Conservation (phyloP, 192 early-diverging fungal genomes). For the Glomus cerebriforme region DNA sequence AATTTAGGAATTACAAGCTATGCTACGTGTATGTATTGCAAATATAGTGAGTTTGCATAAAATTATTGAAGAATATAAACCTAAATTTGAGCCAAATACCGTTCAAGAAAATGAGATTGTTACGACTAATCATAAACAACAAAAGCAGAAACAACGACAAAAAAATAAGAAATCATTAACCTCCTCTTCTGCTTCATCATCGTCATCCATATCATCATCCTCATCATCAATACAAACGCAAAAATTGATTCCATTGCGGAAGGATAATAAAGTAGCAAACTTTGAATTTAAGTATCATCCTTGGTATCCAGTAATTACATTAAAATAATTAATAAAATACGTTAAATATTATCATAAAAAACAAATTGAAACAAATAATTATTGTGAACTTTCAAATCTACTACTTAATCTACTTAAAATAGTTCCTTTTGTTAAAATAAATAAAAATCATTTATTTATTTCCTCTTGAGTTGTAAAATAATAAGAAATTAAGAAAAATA, state of each 20-base stretch:
- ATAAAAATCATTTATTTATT: not conserved
- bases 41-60: slow-evolving; percentile 25
- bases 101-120: not conserved
- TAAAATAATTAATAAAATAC: slow-evolving; percentile 11
- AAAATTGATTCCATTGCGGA: not conserved
- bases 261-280: slow-evolving; percentile 8
- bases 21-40: slow-evolving; percentile 31
- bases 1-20: slow-evolving; percentile 22
- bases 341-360: not conserved
- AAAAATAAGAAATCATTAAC: not conserved
- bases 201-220: not conserved
- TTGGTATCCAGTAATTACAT: slow-evolving; percentile 26
- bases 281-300: slow-evolving; percentile 35
- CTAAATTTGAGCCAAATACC: not conserved
- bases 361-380: not conserved
- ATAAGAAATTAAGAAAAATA: not conserved
- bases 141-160: slow-evolving; percentile 11
- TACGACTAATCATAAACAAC: slow-evolving; percentile 2
- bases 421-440: not conserved
- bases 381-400: not conserved
- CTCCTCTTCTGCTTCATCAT: not conserved
- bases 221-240: not conserved
- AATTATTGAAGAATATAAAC: slow-evolving; percentile 21
- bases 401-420: not conserved
- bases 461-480: not conserved